These are phyloP conservation scores for Lipomyces japonicus DNA, from an alignment of 805 yeast species.

Conservation along the genomic window DNA sequence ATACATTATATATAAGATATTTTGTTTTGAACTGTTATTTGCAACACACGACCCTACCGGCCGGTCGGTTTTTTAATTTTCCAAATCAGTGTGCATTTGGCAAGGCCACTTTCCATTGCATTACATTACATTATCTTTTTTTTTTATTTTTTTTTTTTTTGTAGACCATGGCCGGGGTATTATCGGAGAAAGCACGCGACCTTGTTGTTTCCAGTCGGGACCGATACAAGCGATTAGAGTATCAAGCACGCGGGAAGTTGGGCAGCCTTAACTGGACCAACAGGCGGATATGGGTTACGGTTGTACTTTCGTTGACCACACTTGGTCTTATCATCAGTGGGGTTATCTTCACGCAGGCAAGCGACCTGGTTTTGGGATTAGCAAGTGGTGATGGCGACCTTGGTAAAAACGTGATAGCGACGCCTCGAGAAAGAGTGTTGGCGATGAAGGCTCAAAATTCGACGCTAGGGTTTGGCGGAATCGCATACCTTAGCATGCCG, in stretches of 20 bases:
- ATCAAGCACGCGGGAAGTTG: background rate
- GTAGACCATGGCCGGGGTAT: too few relatives aligned
- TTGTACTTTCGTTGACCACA: background rate
- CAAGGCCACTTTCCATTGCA: too few relatives aligned
- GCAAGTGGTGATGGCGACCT: background rate
- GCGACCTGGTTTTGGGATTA: background rate
- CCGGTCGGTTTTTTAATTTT: too few relatives aligned
- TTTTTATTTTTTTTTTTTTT: too few relatives aligned
- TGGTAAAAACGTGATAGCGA: background rate
- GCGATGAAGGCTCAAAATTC: constrained; percentile 5
- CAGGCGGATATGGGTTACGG: background rate
- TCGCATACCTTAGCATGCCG: constrained; percentile 17
- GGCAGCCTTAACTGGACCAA: background rate
- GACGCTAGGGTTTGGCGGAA: constrained; percentile 17
- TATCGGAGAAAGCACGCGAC: background rate
- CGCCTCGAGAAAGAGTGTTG: background rate
- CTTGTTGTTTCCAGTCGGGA: background rate
- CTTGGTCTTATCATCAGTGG: background rate
- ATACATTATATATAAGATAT: too few relatives aligned
- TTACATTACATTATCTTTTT: too few relatives aligned
- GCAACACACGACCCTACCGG: too few relatives aligned
- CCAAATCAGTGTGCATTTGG: too few relatives aligned
- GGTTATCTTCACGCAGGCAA: background rate
- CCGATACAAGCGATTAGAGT: background rate
- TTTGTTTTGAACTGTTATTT: too few relatives aligned